Evolutionary conservation across 164 flowering plant genomes (phyloP).

Genomic region (Macadamia integrifolia): DNA sequence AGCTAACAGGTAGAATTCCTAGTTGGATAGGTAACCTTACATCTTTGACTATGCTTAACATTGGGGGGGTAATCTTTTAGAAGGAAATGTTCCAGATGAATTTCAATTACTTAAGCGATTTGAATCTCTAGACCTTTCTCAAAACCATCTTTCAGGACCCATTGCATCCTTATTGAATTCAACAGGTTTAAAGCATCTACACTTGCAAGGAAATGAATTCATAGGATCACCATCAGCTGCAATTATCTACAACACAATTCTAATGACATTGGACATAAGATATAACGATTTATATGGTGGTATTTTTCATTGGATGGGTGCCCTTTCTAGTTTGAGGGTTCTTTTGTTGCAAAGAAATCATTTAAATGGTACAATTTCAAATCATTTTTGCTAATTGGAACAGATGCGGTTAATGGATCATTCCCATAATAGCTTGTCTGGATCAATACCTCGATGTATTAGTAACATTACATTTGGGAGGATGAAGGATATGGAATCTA

Average conservation of each 20-base stretch:
- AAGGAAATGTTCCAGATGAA: not conserved
- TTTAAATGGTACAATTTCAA: not conserved
- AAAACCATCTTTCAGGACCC: not conserved
- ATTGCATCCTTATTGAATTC: too few species aligned
- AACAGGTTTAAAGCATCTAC: too few species aligned
- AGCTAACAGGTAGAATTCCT: too few species aligned
- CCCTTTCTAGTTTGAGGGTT: not conserved
- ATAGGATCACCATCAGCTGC: not conserved
- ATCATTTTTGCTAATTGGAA: not conserved
- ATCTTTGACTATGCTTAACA: not conserved
- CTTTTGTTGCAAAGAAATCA: conserved; percentile 5
- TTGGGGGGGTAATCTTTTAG: not conserved
- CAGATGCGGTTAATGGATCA: not conserved
- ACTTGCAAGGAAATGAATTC: conserved; percentile 6
- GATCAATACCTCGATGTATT: not conserved
- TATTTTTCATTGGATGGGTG: conserved; percentile 1
- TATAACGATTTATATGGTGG: not conserved
- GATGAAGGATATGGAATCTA: too few species aligned
- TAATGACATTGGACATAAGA: conserved; percentile 1
- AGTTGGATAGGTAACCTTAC: not conserved
- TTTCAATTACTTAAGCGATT: not conserved
- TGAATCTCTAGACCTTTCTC: not conserved
- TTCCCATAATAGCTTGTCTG: conserved; percentile 1
- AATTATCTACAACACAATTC: not conserved
- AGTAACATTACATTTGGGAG: not conserved